Evolutionary conservation across 2,329 filamentous ascomycete genomes (phyloP), one percentile per base, ranked within the genome.

Genomic region (Phialemoniopsis sp.): DNA sequence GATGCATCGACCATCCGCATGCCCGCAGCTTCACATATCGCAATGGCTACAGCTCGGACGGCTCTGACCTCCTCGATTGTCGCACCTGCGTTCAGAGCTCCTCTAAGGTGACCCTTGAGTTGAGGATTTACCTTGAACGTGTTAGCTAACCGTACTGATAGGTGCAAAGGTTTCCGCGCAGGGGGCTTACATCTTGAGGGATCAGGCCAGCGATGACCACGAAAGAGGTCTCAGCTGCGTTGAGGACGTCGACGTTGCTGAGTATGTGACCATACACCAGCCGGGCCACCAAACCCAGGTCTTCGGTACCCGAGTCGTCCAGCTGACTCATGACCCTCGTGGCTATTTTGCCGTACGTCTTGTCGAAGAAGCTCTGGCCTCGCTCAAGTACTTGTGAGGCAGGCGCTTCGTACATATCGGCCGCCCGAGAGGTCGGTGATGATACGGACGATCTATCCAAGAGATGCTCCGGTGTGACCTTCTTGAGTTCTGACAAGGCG

Each of bases 91-190:
- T 74, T 74, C 18, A 75, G 46, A 2, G 70, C 68, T 4, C 71
- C 72, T 46, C 60, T 64, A 13, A 76, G 58, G 55, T 76, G 73
- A 5, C 72, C 72, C 45, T 75, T 76, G 34, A 76, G 53, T 46
- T 76, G 72, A 6, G 70, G 66, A 42, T 75, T 74, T 14, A 73
- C 64, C 68, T 70, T 40, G 17, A 43, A 26, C 21, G 10, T 10
- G 21, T 26, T 10, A 26, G 21, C 46, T 45, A 29, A 46, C 38
- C 31, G 13, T 32, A 33, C 29, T 29, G 17, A 30, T 12, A n/a
- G 10, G 21, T 4, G 7, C 28, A 34, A n/a, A 21, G 29, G 6
- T 26, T 26, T 6, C 6, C 6, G 21, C 6, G 21, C 21, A 4
- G 19, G 12, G 14, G 19, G 51, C 63, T 56, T 49, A 70, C 71